These are phyloP conservation scores for Puccinellia tenuiflora DNA, from an alignment of 176 grass and related monocot species.

Conservation along the genomic window DNA sequence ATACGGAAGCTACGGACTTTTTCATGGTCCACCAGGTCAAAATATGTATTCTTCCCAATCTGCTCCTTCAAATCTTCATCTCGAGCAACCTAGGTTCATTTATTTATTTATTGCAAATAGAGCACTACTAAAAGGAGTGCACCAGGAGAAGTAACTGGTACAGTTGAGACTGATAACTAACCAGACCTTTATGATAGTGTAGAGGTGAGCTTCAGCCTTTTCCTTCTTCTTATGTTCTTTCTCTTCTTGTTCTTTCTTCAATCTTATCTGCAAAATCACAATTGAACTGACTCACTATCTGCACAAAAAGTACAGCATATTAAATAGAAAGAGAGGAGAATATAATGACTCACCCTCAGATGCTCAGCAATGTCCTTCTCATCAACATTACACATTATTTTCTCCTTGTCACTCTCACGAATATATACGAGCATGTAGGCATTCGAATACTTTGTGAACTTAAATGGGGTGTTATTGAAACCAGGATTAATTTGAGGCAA, in stretches of 20 bases:
- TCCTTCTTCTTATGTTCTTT: constrained; percentile 98
- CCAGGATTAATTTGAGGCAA: constrained; percentile 85
- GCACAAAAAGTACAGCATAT: neutral
- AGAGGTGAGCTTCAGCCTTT: constrained; percentile 96
- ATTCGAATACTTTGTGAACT: constrained; percentile 96
- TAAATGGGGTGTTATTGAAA: constrained; percentile 84
- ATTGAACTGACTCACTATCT: constrained; percentile 13
- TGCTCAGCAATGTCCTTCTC: constrained; percentile 97
- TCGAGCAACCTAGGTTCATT: constrained; percentile 66
- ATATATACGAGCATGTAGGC: constrained; percentile 99
- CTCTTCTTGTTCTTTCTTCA: constrained; percentile 99
- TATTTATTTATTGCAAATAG: constrained; percentile 12
- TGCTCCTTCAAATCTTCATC: constrained; percentile 76
- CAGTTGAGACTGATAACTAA: constrained; percentile 7
- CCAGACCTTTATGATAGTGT: constrained; percentile 91
- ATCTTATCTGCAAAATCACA: constrained; percentile 70
- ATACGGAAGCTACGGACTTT: constrained; percentile 97
- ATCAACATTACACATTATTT: constrained; percentile 95
- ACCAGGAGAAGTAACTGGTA: constrained; percentile 3
- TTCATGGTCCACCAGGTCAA: constrained; percentile 97
- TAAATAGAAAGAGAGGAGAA: constrained; percentile 12
- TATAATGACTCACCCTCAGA: constrained; percentile 55
- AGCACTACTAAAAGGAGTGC: neutral
- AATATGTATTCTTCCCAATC: constrained; percentile 91
- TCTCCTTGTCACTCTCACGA: constrained; percentile 86